Conservation (phyloP, 371 early-diverging fungal genomes). For the Mortierella sp. region DNA sequence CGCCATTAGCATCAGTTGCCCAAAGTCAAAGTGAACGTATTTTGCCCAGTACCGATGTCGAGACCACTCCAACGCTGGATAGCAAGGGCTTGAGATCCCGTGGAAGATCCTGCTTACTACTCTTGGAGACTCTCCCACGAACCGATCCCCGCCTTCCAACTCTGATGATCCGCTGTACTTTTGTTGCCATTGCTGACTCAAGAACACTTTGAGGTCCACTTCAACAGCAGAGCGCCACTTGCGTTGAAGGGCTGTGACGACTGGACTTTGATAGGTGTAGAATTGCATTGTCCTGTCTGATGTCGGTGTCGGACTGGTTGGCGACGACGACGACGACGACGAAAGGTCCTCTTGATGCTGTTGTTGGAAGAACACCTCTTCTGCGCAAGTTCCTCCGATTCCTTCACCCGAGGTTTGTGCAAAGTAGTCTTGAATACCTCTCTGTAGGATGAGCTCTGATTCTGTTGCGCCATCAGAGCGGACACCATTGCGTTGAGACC, state of each 20-base stretch:
- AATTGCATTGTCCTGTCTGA: conserved; percentile 31
- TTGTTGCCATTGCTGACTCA: conserved; percentile 46
- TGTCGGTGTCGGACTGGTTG: neutral
- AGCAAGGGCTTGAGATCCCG: conserved; percentile 67
- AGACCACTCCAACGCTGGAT: conserved; percentile 59
- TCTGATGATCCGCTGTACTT: neutral
- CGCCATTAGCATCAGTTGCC: conserved; percentile 44
- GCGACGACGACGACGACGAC: no score
- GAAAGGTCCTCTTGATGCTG: neutral
- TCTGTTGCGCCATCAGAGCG: conserved; percentile 11
- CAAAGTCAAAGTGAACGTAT: conserved; percentile 53
- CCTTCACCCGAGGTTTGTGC: conserved; percentile 36
- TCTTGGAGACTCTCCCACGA: conserved; percentile 50
- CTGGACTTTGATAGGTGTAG: conserved; percentile 30
- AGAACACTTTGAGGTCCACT: conserved; percentile 52
- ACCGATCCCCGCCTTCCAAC: no score
- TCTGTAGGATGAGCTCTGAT: conserved; percentile 27
- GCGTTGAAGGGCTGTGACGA: conserved; percentile 28
- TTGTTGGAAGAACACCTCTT: conserved; percentile 23
- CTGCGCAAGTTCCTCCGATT: conserved; percentile 37
- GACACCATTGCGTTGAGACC: neutral
- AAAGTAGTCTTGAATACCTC: conserved; percentile 45
- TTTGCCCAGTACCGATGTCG: conserved; percentile 44
- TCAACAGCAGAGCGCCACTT: conserved; percentile 56
- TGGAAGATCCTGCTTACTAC: conserved; percentile 72